Evolutionary conservation across 2,329 filamentous ascomycete species (phyloP).

Genomic region (Botrytis fragariae): DNA sequence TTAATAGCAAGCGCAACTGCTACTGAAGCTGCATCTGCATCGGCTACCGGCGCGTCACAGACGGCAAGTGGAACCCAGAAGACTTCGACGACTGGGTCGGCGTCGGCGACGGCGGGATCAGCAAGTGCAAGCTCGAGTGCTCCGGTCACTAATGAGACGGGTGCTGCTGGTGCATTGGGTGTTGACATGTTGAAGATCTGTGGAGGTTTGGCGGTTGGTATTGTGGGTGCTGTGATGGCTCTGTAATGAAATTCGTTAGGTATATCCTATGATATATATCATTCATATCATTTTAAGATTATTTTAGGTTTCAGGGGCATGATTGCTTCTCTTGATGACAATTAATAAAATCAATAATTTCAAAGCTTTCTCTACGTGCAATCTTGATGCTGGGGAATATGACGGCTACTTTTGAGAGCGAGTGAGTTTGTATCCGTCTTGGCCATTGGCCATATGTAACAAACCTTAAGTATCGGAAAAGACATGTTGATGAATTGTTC

Average conservation of each 20-base stretch:
- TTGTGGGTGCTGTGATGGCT: slow-evolving; percentile 18
- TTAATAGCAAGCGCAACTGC: background rate
- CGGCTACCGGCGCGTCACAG: background rate
- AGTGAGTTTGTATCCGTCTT: background rate
- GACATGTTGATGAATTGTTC: background rate
- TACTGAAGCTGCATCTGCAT: slow-evolving; percentile 1
- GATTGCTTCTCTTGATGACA: background rate
- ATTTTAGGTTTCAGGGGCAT: background rate
- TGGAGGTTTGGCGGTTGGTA: slow-evolving; percentile 16
- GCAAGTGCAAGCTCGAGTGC: background rate
- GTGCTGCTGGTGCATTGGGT: background rate
- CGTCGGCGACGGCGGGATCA: background rate
- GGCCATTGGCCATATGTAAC: background rate
- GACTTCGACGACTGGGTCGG: background rate
- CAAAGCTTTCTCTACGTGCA: background rate
- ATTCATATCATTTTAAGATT: too few species aligned
- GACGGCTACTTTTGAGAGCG: background rate
- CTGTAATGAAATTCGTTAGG: slow-evolving; percentile 3
- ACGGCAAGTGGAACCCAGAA: slow-evolving; percentile 2
- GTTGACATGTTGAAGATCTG: background rate
- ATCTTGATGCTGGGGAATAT: background rate
- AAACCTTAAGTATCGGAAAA: background rate
- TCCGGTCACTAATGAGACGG: background rate
- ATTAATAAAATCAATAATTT: background rate
- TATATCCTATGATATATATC: background rate